Base-by-base conservation (phyloP, 257 asterid genomes). In the Coffea eugenioides region DNA sequence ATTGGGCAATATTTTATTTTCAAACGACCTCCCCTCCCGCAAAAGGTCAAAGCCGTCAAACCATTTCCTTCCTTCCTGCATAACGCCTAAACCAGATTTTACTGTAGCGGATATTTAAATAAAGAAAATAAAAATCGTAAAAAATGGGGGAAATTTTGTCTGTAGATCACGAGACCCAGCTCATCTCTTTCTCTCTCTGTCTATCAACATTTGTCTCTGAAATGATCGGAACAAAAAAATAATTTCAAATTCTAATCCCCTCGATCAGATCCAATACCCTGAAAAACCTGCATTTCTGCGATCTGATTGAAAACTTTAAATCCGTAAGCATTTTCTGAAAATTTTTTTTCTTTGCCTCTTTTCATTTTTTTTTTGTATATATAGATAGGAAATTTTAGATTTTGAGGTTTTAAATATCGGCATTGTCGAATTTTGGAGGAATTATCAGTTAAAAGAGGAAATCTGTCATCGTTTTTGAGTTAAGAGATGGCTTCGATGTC, bases 401-500 rank as follows among this genome's bases (percentile, higher is more conserved):
- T 67, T 61, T 57, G 79, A 73, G 69, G 75, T 61, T 61, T 71
- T 27, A 31, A 59, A 56, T 31, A 73, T 27, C 43, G 61, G 67
- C 85, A 82, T 82, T 82, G 80, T 77, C 51, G 76, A 73, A 72
- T 49, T 52, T 61, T 61, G 49, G 27, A 20, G 77, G 69, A 41
- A 31, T 68, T 75, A 31, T 43, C 48, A 9, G 14, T 31, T 61
- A n/a, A 51, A 12, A 48, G 39, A 31, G n/a, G 57, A 71, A 71
- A 71, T 36, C 4, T 46, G 21, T 46, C n/a, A n/a, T 71, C 36
- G 25, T 64, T 67, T 51, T 34, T 49, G 21, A 4, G 43, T 65
- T 74, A 18, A 46, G 65, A 56, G 54, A 92, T 93, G 97, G 88
- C 90, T 81, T 84, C 86, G 4, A 84, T 82, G 66, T 82, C 91